phyloP scores from a whole-genome alignment of 805 yeast species.

The Candida peoriensis region DNA sequence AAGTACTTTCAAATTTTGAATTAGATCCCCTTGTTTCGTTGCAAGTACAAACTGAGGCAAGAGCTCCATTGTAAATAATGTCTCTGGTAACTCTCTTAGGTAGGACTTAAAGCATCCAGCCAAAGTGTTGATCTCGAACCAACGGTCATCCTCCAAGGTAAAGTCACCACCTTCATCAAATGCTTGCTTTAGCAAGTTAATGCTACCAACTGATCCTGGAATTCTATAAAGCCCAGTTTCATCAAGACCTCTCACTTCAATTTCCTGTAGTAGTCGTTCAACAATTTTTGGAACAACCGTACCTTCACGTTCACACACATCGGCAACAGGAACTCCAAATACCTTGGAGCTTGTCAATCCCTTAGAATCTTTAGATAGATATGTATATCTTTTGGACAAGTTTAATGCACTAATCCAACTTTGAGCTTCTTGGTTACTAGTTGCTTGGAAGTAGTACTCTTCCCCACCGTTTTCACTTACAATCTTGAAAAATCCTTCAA shows the following conservation, averaged over 20 bases:
- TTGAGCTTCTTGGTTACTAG: slow-evolving; percentile 52
- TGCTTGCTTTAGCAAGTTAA: slow-evolving; percentile 46
- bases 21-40: slow-evolving; percentile 28
- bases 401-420: slow-evolving; percentile 62
- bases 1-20: slow-evolving; percentile 26
- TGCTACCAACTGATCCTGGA: slow-evolving; percentile 58
- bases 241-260: slow-evolving; percentile 82
- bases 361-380: slow-evolving; percentile 34
- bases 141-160: slow-evolving; percentile 46
- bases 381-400: slow-evolving; percentile 36
- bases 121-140: slow-evolving; percentile 79
- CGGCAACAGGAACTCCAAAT: slow-evolving; percentile 82
- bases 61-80: slow-evolving; percentile 63
- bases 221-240: slow-evolving; percentile 88
- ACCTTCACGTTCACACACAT: slow-evolving; percentile 69
- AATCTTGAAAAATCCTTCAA: slow-evolving; percentile 39
- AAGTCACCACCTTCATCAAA: slow-evolving; percentile 47
- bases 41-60: slow-evolving; percentile 51
- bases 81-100: slow-evolving; percentile 83
- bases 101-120: slow-evolving; percentile 85
- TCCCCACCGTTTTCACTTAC: slow-evolving; percentile 38
- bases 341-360: slow-evolving; percentile 45
- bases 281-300: slow-evolving; percentile 61
- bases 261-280: slow-evolving; percentile 59
- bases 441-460: slow-evolving; percentile 65